Evolutionary conservation across 2,329 filamentous ascomycete species (phyloP).

Genomic region (Ceratocystis papillata): DNA sequence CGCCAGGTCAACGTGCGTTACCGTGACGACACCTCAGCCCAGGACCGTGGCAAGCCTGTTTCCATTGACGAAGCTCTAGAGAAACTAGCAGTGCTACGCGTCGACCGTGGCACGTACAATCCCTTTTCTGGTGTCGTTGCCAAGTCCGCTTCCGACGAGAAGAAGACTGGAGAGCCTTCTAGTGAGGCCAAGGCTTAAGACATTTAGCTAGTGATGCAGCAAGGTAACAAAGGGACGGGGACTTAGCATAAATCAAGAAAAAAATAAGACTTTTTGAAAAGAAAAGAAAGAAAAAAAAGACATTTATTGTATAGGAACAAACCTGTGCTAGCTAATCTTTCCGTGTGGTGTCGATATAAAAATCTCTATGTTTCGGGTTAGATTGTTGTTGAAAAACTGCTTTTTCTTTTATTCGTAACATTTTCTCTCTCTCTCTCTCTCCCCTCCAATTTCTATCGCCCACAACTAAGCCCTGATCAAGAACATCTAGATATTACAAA

Average conservation of each 20-base stretch:
- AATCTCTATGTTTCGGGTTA: not conserved
- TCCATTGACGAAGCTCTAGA: slow-evolving; percentile 46
- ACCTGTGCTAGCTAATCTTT: not conserved
- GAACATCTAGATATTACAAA: slow-evolving; percentile 12
- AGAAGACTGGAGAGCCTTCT: slow-evolving; percentile 14
- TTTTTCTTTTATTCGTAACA: not conserved
- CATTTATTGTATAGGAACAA: not conserved
- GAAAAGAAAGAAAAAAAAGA: slow-evolving; percentile 21
- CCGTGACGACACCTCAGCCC: slow-evolving; percentile 51
- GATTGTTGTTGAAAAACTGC: slow-evolving; percentile 11
- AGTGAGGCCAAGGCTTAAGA: slow-evolving; percentile 10
- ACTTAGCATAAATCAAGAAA: slow-evolving; percentile 23
- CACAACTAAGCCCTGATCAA: slow-evolving; percentile 1
- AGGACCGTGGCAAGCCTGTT: slow-evolving; percentile 50
- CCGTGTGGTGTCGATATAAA: not conserved
- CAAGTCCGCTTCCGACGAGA: slow-evolving; percentile 18
- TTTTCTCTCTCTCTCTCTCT: not conserved
- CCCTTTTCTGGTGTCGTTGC: slow-evolving; percentile 25
- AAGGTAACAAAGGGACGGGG: not conserved
- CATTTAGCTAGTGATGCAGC: not conserved
- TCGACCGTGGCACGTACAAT: slow-evolving; percentile 31
- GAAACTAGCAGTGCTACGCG: slow-evolving; percentile 43
- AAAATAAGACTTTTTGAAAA: slow-evolving; percentile 22
- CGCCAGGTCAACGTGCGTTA: slow-evolving; percentile 53
- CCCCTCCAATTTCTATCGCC: not conserved